These are phyloP conservation scores for Sodiomyces alkalinus DNA, from an alignment of 2,329 filamentous ascomycete genomes.

Conservation along the genomic window DNA sequence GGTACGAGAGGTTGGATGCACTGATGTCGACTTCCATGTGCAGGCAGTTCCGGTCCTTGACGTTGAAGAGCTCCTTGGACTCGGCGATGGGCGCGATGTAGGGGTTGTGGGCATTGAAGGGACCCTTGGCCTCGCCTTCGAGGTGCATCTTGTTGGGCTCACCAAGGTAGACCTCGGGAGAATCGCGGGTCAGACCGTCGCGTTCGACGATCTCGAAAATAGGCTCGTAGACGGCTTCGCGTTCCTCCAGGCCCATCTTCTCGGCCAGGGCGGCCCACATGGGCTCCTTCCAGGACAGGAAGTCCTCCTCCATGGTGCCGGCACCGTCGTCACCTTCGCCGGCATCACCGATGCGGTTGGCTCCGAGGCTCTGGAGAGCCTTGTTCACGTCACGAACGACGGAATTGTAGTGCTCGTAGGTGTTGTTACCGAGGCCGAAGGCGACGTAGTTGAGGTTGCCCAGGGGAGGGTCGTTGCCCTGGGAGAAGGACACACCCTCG, in stretches of 20 bases:
- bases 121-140: slow-evolving; percentile 67
- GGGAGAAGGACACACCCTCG: slow-evolving; percentile 70
- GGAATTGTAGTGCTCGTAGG: slow-evolving; percentile 97
- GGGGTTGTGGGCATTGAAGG: slow-evolving; percentile 92
- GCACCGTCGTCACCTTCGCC: slow-evolving; percentile 96
- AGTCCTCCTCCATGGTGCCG: slow-evolving; percentile 99
- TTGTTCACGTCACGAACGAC: slow-evolving; percentile 91
- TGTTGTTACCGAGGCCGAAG: slow-evolving; percentile 97
- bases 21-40: slow-evolving; percentile 91
- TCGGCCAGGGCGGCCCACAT: slow-evolving; percentile 86
- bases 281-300: slow-evolving; percentile 96
- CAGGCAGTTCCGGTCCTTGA: slow-evolving; percentile 84
- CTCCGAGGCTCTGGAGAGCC: slow-evolving; percentile 68
- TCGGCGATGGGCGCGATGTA: slow-evolving; percentile 89
- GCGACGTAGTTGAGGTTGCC: slow-evolving; percentile 80
- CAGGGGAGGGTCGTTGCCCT: slow-evolving; percentile 58
- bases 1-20: slow-evolving; percentile 80
- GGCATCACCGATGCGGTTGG: slow-evolving; percentile 67
- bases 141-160: slow-evolving; percentile 96
- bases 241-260: slow-evolving; percentile 81
- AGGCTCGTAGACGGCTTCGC: slow-evolving; percentile 90
- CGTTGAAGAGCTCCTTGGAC: slow-evolving; percentile 79
- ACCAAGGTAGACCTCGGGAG: slow-evolving; percentile 76
- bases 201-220: slow-evolving; percentile 72
- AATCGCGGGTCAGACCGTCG: slow-evolving; percentile 57